phyloP scores from a whole-genome alignment of 1,139 yeast species.

The Geotrichum citri-aurantii region DNA sequence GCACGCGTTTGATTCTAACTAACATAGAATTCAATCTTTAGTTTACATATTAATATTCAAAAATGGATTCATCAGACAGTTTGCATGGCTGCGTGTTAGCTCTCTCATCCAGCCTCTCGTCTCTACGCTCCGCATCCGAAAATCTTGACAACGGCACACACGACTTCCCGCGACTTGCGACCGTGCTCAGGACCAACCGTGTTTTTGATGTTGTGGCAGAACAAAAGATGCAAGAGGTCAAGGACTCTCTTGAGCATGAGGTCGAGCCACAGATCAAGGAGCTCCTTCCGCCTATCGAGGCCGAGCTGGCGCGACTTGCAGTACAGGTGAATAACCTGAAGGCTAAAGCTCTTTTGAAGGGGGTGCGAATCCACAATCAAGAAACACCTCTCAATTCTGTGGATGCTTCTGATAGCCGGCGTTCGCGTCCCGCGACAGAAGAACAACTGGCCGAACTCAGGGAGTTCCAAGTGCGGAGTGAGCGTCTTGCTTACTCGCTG shows the following conservation, averaged over 20 bases:
- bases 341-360: constrained; percentile 26
- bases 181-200: constrained; percentile 25
- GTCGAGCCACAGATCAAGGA: constrained; percentile 30
- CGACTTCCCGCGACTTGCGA: constrained; percentile 27
- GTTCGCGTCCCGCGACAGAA: constrained; percentile 28
- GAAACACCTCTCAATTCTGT: constrained; percentile 4
- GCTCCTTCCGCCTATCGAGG: constrained; percentile 25
- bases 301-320: constrained; percentile 27
- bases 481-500: constrained; percentile 35
- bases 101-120: constrained; percentile 11
- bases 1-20: background rate
- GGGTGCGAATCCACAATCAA: constrained; percentile 11
- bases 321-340: constrained; percentile 25
- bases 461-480: constrained; percentile 36
- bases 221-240: constrained; percentile 27
- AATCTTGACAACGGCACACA: constrained; percentile 21
- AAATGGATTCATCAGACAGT: background rate
- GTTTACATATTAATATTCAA: too few relatives aligned
- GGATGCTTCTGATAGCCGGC: constrained; percentile 19
- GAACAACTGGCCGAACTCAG: constrained; percentile 38
- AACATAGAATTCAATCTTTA: too few relatives aligned
- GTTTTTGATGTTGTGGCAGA: constrained; percentile 33
- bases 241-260: constrained; percentile 26
- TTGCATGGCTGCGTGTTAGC: constrained; percentile 14
- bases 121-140: constrained; percentile 22